Conservation (phyloP, 2,329 filamentous ascomycete genomes). For the Colletotrichum paranaense region DNA sequence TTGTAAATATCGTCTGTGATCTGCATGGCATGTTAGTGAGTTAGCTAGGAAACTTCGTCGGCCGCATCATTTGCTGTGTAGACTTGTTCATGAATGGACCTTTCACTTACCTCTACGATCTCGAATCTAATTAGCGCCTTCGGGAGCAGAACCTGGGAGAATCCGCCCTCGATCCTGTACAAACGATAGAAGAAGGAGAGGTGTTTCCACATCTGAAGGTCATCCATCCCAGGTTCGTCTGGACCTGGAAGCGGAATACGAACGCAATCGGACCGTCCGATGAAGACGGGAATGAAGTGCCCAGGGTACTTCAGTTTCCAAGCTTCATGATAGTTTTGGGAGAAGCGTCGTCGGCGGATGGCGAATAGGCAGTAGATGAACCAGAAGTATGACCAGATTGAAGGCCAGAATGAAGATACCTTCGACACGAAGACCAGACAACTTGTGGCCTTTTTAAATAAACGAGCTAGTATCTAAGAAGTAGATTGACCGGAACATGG, state of each 20-base stretch:
- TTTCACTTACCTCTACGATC: not conserved
- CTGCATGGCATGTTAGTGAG: not conserved
- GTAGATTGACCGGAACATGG: not conserved
- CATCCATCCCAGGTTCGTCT: not conserved
- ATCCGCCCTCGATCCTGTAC: not conserved
- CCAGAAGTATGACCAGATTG: not conserved
- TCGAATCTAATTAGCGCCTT: not conserved
- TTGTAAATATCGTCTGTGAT: not conserved
- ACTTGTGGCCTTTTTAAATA: not conserved
- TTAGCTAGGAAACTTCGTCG: accelerated
- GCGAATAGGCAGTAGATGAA: not conserved
- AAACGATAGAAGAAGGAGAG: not conserved
- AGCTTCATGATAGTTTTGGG: not conserved
- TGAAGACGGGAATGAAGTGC: not conserved
- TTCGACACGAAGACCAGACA: not conserved
- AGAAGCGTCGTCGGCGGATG: not conserved
- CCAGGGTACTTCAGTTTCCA: not conserved
- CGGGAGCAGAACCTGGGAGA: not conserved
- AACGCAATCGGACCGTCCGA: not conserved
- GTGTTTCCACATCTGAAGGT: not conserved
- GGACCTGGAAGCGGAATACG: not conserved
- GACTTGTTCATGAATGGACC: too few species aligned
- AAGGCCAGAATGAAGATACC: not conserved
- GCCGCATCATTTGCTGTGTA: not conserved
- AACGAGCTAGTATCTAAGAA: not conserved